Base-by-base conservation (phyloP, 169 alveolate genomes). In the Hammondia hammondi region DNA sequence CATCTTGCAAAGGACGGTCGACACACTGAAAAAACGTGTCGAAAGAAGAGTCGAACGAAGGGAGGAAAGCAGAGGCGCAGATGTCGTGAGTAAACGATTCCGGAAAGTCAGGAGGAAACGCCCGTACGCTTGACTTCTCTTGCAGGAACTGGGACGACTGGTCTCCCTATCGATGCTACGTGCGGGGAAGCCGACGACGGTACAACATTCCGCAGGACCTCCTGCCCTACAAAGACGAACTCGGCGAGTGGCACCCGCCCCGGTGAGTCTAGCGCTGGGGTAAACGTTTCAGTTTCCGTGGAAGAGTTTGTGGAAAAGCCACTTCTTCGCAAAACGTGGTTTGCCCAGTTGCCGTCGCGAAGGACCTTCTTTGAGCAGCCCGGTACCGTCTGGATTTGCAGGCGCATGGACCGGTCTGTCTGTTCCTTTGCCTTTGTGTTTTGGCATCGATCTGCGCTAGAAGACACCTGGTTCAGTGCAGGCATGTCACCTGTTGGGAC, bases 181-280 rank as follows among this genome's bases (percentile, higher is more conserved):
- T 96, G n/a, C 82, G 99, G 61, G 99, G 99, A 37, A 97, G 99
- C 43, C 91, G 98, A 71, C 95, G 98, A 92, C 94, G 97, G 45
- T 97, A 97, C 88, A 95, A 96, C 45, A 94, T 98, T 4, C 99
- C 99, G 19, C 81, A 92, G 77, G 94, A 92, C 35, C 93, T 98
- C 82, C 71, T 96, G 87, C 98, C 99, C 37, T 77, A 93, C 67
- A 98, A 97, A 91, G 99, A 98, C 91, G 99, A 98, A 92, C 96
- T 98, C 3, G 99, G 99, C 29, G 97, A 96, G 67, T 96, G 97
- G 95, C 99, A 98, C 81, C 99, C 99, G 29, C 98, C 98, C 4
- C 94, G 95, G 98, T 96, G 39, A 48, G 91, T 48, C 46, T 52
- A 37, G 27, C 77, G 77, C 32, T 32, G 0, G 19, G 61, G 61